Base-by-base conservation (phyloP, 129 eudicot genomes). In the Solidago caesia region DNA sequence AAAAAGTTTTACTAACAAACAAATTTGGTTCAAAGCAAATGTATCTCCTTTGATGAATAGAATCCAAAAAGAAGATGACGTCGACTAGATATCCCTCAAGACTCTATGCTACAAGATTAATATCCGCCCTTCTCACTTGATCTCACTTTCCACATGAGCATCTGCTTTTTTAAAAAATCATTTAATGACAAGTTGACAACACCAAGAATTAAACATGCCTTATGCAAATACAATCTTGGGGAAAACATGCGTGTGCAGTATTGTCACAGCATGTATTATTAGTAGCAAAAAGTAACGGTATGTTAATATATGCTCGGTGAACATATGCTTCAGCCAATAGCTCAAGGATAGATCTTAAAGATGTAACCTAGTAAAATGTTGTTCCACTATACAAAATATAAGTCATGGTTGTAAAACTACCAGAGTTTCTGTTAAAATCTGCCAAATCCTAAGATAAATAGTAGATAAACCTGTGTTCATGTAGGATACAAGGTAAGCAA, bases 211-310 rank as follows among this genome's bases (percentile, higher is more conserved):
- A 10, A 29, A 29, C 15, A 55, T 15, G 26, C 60, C 9, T 6
- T 8, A 70, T 6, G 33, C 55, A 6, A 70, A 6, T 29, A 33
- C 8, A 27, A 13, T 70, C 74, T 52, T 48, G 29, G 45, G 6
- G 10, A 60, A 67, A 47, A 48, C 60, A 12, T 25, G 45, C 46
- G 8, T 5, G 9, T 29, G 74, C 62, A 29, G 27, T 5, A 58
- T 72, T 57, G 6, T 45, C 13, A 72, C 58, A 45, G 68, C 33
- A 60, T 46, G 29, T 59, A 68, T 60, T 60, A 60, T 60, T 12
- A 59, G 68, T 60, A 51, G 49, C 53, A 8, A 44, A 46, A 21
- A 21, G 21, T 46, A 45, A 21, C 14, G 45, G 58, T 33, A 47
- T 62, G 39, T 15, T 73, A 15, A 15, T 15, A 62, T n/a, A 46